These are phyloP conservation scores for Hirschioporus abietinus DNA, from an alignment of 768 basidiomycete species.

Conservation along the genomic window DNA sequence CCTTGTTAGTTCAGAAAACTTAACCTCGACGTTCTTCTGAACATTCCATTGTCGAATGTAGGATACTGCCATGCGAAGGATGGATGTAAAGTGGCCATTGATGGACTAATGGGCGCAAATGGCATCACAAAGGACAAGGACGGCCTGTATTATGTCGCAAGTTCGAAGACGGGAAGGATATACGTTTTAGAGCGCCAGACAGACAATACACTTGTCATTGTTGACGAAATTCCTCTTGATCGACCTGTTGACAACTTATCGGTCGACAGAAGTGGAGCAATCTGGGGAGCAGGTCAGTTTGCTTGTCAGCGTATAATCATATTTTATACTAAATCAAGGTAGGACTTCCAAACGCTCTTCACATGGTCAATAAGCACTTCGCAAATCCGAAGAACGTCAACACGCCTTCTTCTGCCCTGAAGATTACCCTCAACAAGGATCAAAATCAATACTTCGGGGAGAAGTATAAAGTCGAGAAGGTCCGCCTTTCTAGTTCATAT, in stretches of 20 bases:
- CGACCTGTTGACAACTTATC: conserved; percentile 55
- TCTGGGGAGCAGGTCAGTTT: conserved; percentile 56
- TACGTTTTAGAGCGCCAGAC: conserved; percentile 51
- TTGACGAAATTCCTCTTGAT: conserved; percentile 49
- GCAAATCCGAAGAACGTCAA: conserved; percentile 30
- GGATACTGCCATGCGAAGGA: conserved; percentile 57
- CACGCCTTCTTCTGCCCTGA: conserved; percentile 45
- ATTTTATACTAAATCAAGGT: neutral
- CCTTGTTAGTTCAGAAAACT: neutral
- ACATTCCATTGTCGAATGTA: conserved; percentile 23
- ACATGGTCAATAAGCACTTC: conserved; percentile 33
- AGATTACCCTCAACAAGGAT: conserved; percentile 49
- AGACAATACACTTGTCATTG: conserved; percentile 52
- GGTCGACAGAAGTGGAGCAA: conserved; percentile 50
- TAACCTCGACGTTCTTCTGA: conserved; percentile 1
- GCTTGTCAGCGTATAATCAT: neutral
- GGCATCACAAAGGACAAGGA: conserved; percentile 54
- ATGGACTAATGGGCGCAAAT: conserved; percentile 48
- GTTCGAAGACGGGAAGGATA: conserved; percentile 38
- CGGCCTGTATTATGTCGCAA: conserved; percentile 61
- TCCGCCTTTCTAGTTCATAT: conserved; percentile 17
- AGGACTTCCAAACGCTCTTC: conserved; percentile 41
- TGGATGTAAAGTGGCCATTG: conserved; percentile 57
- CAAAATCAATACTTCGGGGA: conserved; percentile 49
- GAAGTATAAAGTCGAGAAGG: conserved; percentile 57